A percentile compares a stretch with the other conserved stretches of the same genome.
Evolutionary conservation across 306 rosid genomes (phyloP).

Genomic region (Albizia julibrissin): DNA sequence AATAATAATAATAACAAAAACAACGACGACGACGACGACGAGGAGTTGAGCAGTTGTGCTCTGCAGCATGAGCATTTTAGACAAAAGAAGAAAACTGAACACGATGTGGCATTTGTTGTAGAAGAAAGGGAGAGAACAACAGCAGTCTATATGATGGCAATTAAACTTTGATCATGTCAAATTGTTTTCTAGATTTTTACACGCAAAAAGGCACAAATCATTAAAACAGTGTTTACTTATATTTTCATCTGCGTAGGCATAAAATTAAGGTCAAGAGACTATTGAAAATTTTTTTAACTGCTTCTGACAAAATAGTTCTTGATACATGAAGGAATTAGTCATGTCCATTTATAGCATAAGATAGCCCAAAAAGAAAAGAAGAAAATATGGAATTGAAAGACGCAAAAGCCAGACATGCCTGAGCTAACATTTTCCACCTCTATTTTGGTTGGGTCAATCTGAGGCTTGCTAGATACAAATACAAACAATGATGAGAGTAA

Average conservation of each 20-base stretch:
- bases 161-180: background rate
- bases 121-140: background rate
- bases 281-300: background rate
- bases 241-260: background rate
- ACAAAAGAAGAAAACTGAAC: background rate
- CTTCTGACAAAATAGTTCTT: background rate
- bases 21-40: no score
- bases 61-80: background rate
- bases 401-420: background rate
- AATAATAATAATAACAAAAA: no score
- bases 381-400: background rate
- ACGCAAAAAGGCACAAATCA: background rate
- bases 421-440: background rate
- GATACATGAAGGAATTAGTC: background rate
- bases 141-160: background rate
- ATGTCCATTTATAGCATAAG: no score
- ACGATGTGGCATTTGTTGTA: background rate
- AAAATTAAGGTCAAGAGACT: background rate
- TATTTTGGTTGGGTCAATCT: background rate
- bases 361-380: background rate
- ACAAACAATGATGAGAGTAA: background rate
- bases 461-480: background rate
- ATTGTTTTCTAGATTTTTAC: background rate
- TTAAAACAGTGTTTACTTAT: no score
- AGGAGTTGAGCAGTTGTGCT: background rate